phyloP scores from a whole-genome alignment of 1,139 yeast species.

The Blastobotrys indianensis region DNA sequence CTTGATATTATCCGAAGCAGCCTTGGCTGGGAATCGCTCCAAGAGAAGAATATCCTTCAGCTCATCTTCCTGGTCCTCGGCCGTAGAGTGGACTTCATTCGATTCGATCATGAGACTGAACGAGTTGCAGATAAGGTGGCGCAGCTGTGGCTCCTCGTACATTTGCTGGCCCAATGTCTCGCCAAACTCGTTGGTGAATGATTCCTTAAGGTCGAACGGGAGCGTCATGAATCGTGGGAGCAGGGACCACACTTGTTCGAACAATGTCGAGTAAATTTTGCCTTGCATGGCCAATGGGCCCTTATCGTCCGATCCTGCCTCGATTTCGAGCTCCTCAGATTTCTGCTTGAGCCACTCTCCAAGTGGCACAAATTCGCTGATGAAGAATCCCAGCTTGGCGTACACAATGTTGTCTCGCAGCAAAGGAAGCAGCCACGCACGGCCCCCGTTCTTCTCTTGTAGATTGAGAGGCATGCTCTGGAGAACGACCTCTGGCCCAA shows the following conservation, averaged over 20 bases:
- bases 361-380: constrained; percentile 59
- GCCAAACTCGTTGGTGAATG: constrained; percentile 75
- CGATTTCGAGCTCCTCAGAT: constrained; percentile 38
- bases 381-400: constrained; percentile 62
- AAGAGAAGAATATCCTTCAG: constrained; percentile 50
- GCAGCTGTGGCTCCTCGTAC: constrained; percentile 66
- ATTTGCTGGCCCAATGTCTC: constrained; percentile 65
- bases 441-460: constrained; percentile 46
- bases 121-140: constrained; percentile 77
- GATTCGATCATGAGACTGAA: constrained; percentile 75
- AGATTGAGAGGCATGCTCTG: constrained; percentile 73
- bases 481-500: constrained; percentile 85
- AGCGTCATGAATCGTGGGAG: constrained; percentile 85
- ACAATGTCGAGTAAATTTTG: constrained; percentile 73
- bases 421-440: constrained; percentile 95
- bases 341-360: constrained; percentile 52
- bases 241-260: constrained; percentile 89
- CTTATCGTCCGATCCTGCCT: constrained; percentile 27
- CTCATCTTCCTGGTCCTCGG: constrained; percentile 50
- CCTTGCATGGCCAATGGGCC: constrained; percentile 47
- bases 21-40: constrained; percentile 53
- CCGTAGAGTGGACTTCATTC: constrained; percentile 46
- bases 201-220: constrained; percentile 61
- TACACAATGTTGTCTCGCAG: constrained; percentile 78
- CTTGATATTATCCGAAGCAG: constrained; percentile 52